These are phyloP conservation scores for Hypoxylon sp. DNA, from an alignment of 2,329 filamentous ascomycete species.

Conservation along the genomic window DNA sequence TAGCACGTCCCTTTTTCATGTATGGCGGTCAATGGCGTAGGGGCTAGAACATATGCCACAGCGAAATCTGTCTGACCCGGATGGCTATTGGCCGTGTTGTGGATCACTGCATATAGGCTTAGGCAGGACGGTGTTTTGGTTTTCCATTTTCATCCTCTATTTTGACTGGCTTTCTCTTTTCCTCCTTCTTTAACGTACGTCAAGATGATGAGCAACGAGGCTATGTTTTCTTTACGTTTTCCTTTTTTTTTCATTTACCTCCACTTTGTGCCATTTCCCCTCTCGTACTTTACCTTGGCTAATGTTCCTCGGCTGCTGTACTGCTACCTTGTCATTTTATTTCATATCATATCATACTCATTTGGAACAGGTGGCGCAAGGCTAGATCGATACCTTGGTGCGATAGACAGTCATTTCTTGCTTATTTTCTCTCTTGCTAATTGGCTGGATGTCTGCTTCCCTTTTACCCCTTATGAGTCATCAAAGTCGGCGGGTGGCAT, in stretches of 20 bases:
- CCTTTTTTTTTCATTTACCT: slow-evolving; percentile 15
- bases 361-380: slow-evolving; percentile 10
- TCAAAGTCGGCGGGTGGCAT: not conserved
- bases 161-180: not conserved
- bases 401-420: slow-evolving; percentile 14
- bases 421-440: slow-evolving; percentile 10
- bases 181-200: slow-evolving; percentile 1
- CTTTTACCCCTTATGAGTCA: slow-evolving; percentile 14
- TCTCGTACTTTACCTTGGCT: not conserved
- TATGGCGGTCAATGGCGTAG: slow-evolving; percentile 31
- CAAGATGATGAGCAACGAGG: slow-evolving; percentile 30
- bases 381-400: slow-evolving; percentile 24
- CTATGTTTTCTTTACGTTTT: slow-evolving; percentile 30
- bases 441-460: not conserved
- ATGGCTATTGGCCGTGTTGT: slow-evolving; percentile 9
- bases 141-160: slow-evolving; percentile 1
- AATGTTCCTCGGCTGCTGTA: slow-evolving; percentile 19
- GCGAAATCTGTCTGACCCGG: slow-evolving; percentile 23
- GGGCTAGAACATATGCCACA: slow-evolving; percentile 31
- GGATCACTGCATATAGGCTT: slow-evolving; percentile 28
- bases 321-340: slow-evolving; percentile 16
- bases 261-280: slow-evolving; percentile 1
- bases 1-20: slow-evolving; percentile 23
- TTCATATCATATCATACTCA: slow-evolving; percentile 20
- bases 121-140: slow-evolving; percentile 11